Base-by-base conservation (phyloP, 2,329 filamentous ascomycete genomes). In the Hortaea sp. region DNA sequence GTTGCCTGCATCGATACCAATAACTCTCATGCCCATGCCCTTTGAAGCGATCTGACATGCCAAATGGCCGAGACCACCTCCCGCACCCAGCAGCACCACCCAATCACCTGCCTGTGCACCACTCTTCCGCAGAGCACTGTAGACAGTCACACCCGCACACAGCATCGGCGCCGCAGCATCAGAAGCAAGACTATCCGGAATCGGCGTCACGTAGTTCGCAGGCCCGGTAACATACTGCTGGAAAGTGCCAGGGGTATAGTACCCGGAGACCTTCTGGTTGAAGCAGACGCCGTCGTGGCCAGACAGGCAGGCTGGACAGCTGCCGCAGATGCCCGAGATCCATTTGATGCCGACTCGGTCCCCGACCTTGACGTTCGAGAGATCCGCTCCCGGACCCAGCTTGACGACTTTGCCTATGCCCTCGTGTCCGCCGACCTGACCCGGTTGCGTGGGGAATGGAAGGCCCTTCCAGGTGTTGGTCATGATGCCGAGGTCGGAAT, bases 321-420 rank as follows among this genome's bases (percentile, higher is more conserved):
- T 67, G 42, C 72, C 72, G 59, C 79, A 84, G 28, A 75, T 74
- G 30, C 65, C 72, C 11, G 75, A 67, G 48, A 83, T 67, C 55
- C 80, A 84, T 63, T 86, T 86, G 59, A 86, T 76, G 10, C 82
- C 82, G 6, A 85, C 82, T 6, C 81, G 71, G 54, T 85, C 77
- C 5, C 81, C 81, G n/a, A 84, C 57, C 55, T 81, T 81, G 32
- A 84, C 66, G 5, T 70, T 71, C 1, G 74, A 68, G 34, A 56
- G 61, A 43, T 81, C 77, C 13, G 75, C 70, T 6, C 76, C 78
- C 0, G 79, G 69, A 0, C 82, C 82, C 50, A 85, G 68, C 59
- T 82, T 81, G 38, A 82, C 79, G 30, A 85, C 69, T 44, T 73
- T 74, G 38, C 64, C 79, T 6, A 85, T 76, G 12, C 82, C 82